Base-by-base conservation (phyloP, 495 filamentous ascomycete species). In the Collariella sp. region DNA sequence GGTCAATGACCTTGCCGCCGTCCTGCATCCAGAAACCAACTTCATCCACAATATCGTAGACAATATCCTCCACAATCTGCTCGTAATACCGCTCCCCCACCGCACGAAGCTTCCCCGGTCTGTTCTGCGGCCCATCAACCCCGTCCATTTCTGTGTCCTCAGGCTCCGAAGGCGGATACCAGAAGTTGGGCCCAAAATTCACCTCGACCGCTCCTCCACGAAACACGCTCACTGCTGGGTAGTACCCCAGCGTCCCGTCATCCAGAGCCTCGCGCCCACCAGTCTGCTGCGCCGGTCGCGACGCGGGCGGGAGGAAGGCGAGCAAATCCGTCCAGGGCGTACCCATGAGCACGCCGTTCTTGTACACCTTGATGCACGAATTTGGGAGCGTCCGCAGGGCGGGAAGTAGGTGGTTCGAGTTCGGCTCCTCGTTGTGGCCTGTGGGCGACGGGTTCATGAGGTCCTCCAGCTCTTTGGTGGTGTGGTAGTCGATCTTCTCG, bases 181-280 rank as follows among this genome's bases (percentile, higher is more conserved):
- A 95, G 73, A 94, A 96, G 12, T 89, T 73, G 0, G 84, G 87
- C 5, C 90, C 89, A 62, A 97, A 94, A 62, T 96, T 96, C 50
- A 89, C 81, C 70, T 96, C 85, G 26, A 86, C 91, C 2, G 91
- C 87, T 24, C 91, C 94, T 36, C 91, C 91, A 20, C 86, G 82
- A 65, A 95, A 97, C 33, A 91, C 88, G 56, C 88, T 90, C 16
- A 97, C 82, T 19, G 91, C 89, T 0, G 94, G 94, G 65, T 91
- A 96, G 65, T 99, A 99, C 0, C 94, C 94, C 3, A 96, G 76
- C 75, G 88, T 86, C 22, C 91, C 91, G 62, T 99, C 94, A 62
- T 99, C 94, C 31, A 93, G 81, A 4, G 79, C 81, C 46, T 90
- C 86, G 19, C 94, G 78, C 12, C 87, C 87, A 1, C 87, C 88